Percentiles rank a stretch among this genome's conserved stretches.
phyloP scores from a whole-genome alignment of 441 rosid species.

The Erysimum pusillum region DNA sequence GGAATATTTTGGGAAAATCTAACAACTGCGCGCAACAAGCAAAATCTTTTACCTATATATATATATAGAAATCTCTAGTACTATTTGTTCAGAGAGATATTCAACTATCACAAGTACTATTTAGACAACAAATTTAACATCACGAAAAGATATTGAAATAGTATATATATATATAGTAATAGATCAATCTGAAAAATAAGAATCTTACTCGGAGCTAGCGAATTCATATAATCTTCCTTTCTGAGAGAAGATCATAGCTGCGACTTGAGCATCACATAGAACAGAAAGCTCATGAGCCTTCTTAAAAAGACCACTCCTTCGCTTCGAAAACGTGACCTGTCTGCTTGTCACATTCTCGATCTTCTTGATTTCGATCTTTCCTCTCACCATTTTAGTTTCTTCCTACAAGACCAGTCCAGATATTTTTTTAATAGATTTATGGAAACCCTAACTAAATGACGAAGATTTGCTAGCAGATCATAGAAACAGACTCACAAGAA shows the following conservation, averaged over 20 bases:
- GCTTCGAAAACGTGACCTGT: conserved; percentile 77
- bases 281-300: conserved; percentile 77
- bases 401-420: background rate
- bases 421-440: background rate
- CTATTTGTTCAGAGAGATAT: conserved; percentile 33
- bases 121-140: background rate
- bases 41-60: conserved; percentile 34
- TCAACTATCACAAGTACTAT: conserved; percentile 20
- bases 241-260: conserved; percentile 67
- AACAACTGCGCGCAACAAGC: background rate
- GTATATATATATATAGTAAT: conserved; percentile 4
- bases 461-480: background rate
- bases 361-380: conserved; percentile 70
- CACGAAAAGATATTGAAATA: conserved; percentile 1
- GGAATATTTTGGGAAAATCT: conserved; percentile 20
- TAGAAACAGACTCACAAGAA: too few species aligned
- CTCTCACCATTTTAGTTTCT: conserved; percentile 62
- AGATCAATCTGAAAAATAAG: conserved; percentile 1
- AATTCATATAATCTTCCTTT: conserved; percentile 62
- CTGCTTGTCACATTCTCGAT: conserved; percentile 70
- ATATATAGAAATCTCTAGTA: conserved; percentile 35
- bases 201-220: conserved; percentile 59
- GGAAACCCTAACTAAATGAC: conserved; percentile 5
- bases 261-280: conserved; percentile 77
- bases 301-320: conserved; percentile 74